phyloP scores from a whole-genome alignment of 305 asterid genomes.

The Solanum hybrid region DNA sequence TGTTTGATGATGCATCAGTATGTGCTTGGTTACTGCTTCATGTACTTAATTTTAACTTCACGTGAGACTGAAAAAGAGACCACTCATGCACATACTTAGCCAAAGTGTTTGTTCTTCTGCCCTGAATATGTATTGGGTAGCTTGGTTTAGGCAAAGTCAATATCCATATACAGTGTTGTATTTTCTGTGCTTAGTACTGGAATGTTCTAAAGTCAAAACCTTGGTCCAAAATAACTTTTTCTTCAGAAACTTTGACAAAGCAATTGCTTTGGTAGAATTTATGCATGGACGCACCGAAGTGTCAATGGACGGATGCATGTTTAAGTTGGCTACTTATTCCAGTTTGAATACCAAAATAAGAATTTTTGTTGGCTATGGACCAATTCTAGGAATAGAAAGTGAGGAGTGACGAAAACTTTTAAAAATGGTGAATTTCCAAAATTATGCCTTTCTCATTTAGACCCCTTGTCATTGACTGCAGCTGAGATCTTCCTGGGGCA shows the following conservation, averaged over 20 bases:
- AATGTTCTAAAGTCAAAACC: not conserved
- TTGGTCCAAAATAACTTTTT: not conserved
- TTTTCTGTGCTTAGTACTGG: not conserved
- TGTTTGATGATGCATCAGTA: not conserved
- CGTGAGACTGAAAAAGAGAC: not conserved
- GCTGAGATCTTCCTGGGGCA: constrained; percentile 99
- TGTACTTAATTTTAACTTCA: not conserved
- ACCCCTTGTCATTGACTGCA: constrained; percentile 96
- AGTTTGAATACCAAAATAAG: not conserved
- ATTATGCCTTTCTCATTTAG: constrained; percentile 68
- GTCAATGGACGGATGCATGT: not conserved
- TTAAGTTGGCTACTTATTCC: not conserved
- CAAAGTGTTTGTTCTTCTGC: not conserved
- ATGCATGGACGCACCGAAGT: not conserved
- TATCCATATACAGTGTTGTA: not conserved
- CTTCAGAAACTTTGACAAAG: not conserved
- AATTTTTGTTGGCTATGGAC: not conserved
- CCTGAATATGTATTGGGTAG: not conserved
- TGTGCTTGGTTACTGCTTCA: not conserved
- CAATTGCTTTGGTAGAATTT: not conserved
- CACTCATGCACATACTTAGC: not conserved
- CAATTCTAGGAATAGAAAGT: not conserved
- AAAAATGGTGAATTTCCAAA: constrained; percentile 28
- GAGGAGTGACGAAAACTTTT: constrained; percentile 21
- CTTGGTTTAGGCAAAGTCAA: not conserved